Conservation (phyloP, 2,329 filamentous ascomycete genomes). For the Zasmidium angulare region DNA sequence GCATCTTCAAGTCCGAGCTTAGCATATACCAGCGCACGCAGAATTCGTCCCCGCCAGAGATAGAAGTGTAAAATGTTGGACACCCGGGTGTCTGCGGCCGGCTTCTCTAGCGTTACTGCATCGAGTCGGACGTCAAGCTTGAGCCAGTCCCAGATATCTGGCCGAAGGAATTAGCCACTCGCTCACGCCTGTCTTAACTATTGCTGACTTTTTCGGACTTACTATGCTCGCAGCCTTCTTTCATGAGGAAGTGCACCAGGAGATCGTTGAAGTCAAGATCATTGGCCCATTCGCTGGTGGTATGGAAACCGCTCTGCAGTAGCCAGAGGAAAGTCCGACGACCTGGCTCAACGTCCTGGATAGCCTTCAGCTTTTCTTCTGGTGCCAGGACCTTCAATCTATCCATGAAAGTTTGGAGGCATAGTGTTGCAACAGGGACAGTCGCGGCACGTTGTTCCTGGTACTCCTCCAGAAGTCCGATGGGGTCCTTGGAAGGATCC, state of each 20-base stretch:
- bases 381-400: constrained; percentile 18
- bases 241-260: constrained; percentile 27
- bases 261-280: constrained; percentile 22
- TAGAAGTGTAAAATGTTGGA: constrained; percentile 10
- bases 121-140: constrained; percentile 19
- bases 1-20: constrained; percentile 6
- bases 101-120: no score
- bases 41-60: constrained; percentile 25
- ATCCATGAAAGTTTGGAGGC: constrained; percentile 35
- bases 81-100: no score
- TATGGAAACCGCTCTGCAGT: constrained; percentile 19
- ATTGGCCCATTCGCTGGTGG: constrained; percentile 21
- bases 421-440: constrained; percentile 39
- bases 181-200: no score
- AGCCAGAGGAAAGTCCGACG: constrained; percentile 32
- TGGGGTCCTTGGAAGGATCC: constrained; percentile 36
- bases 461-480: constrained; percentile 43
- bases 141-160: constrained; percentile 34
- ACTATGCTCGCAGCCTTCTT: constrained; percentile 29
- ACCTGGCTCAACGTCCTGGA: constrained; percentile 27
- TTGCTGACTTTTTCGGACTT: no score
- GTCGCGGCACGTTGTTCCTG: constrained; percentile 40
- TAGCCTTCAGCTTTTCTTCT: constrained; percentile 9
- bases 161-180: no score
- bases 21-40: constrained; percentile 14